Conservation (phyloP, 1,284 basidiomycete genomes). For the Entoloma clypeatum region DNA sequence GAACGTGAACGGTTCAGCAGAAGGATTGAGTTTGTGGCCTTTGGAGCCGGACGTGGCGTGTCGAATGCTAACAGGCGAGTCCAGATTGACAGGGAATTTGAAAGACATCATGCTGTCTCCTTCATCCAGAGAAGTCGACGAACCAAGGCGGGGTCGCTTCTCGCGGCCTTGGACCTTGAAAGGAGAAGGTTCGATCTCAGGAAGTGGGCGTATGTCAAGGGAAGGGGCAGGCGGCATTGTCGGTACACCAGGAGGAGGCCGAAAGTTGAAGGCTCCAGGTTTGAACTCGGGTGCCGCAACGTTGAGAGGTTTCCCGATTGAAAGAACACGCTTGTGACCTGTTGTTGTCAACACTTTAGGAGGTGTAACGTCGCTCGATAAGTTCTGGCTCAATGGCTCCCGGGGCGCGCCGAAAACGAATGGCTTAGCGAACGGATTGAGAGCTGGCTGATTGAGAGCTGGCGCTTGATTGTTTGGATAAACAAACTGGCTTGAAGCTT, state of each 20-base stretch:
- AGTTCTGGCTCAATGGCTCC: conserved; percentile 32
- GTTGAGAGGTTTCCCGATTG: conserved; percentile 66
- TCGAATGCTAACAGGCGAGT: conserved; percentile 47
- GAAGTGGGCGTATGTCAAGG: conserved; percentile 20
- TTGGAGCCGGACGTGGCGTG: conserved; percentile 24
- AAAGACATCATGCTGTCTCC: conserved; percentile 66
- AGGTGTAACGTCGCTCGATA: conserved; percentile 28
- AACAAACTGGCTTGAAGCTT: conserved; percentile 35
- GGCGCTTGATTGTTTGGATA: conserved; percentile 26
- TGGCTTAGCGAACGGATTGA: conserved; percentile 77
- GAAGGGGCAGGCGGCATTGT: too few species aligned
- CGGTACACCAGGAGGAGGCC: conserved; percentile 58
- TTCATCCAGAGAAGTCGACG: conserved; percentile 41
- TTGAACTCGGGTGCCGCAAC: conserved; percentile 77
- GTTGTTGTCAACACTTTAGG: conserved; percentile 36
- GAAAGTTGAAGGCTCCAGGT: conserved; percentile 70
- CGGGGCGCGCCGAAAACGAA: conserved; percentile 65
- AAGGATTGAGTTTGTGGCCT: conserved; percentile 41
- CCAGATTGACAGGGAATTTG: conserved; percentile 59
- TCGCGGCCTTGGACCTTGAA: conserved; percentile 61
- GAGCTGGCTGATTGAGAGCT: conserved; percentile 24
- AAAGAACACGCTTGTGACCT: conserved; percentile 55
- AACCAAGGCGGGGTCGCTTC: conserved; percentile 63
- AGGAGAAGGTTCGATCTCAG: conserved; percentile 24
- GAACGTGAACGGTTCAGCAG: conserved; percentile 62